Evolutionary conservation across 2,329 filamentous ascomycete genomes (phyloP), one percentile per base, ranked within the genome.

Genomic region (Volutella citrinella): DNA sequence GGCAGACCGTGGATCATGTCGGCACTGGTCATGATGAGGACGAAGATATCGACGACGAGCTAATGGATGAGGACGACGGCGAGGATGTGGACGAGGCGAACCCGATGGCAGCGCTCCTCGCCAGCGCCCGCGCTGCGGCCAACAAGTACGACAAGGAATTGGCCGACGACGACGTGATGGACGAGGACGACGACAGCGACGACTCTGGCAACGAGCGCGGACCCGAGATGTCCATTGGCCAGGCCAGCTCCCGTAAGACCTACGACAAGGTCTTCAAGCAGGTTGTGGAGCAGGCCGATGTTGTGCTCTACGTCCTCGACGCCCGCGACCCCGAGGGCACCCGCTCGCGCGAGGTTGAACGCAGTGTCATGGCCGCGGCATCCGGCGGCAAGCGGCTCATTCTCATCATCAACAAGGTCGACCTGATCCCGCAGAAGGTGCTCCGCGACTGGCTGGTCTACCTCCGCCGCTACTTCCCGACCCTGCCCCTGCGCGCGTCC

Each of bases 261-360:
- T 95, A 91, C 64, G 89, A 95, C 74, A 95, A 95, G 71, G 81
- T 94, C 51, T 96, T 95, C 75, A 95, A 95, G 71, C 78, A 87
- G 56, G 89, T 96, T 12, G 81, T 95, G 20, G 87, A 94, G 43
- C 78, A 86, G 43, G 86, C 90, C 30, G 90, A 96, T 58, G 89
- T 96, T 18, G 76, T 96, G 21, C 78, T 96, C 32, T 96, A 96
- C 64, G 88, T 96, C 31, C 79, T 96, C 37, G 90, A 96, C 56
- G 90, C 91, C 34, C 81, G 90, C 51, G 89, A 96, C 55, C 90
- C 90, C 2, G 85, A 94, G 60, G 87, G 88, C 39, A 96, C 90
- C 19, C 78, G 90, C 46, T 96, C 90, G 22, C 85, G 84, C 57
- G 88, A 95, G 47, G 84, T 96, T 27, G 90, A 96, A 71, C 83